phyloP scores from a whole-genome alignment of 1,284 basidiomycete species.

The Lentinula novae-zelandiae region DNA sequence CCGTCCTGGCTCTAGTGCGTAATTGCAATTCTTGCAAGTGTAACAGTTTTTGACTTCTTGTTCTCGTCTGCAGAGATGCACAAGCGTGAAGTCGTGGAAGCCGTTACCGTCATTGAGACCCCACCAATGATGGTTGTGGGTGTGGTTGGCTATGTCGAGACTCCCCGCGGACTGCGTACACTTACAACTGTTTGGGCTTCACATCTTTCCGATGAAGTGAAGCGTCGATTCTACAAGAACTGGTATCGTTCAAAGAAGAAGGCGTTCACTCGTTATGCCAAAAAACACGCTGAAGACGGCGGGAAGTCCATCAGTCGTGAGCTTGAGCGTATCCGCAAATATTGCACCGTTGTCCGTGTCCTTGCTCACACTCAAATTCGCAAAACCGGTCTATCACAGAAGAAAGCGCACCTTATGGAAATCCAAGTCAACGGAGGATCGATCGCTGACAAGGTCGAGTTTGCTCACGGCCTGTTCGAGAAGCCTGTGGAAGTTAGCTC shows the following conservation, averaged over 20 bases:
- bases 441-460: constrained; percentile 97
- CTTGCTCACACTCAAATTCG: constrained; percentile 98
- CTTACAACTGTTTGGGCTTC: constrained; percentile 83
- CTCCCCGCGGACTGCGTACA: constrained; percentile 94
- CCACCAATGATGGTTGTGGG: constrained; percentile 97
- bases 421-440: constrained; percentile 99
- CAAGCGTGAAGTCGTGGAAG: constrained; percentile 99
- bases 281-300: constrained; percentile 97
- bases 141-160: constrained; percentile 99
- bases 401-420: constrained; percentile 99
- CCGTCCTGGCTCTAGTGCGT: constrained; percentile 95
- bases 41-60: constrained; percentile 6
- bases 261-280: constrained; percentile 98
- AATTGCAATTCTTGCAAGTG: constrained; percentile 9
- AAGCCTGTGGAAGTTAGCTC: constrained; percentile 87
- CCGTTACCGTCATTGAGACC: constrained; percentile 94
- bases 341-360: constrained; percentile 99
- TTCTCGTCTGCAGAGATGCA: constrained; percentile 78
- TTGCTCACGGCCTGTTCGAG: constrained; percentile 93
- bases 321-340: constrained; percentile 99
- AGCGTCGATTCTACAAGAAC: constrained; percentile 99
- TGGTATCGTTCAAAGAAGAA: constrained; percentile 99
- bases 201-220: constrained; percentile 86
- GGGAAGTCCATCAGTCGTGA: constrained; percentile 93
- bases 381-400: constrained; percentile 97